phyloP scores from a whole-genome alignment of 2,329 filamentous ascomycete species.

The Xylariaceae sp. region DNA sequence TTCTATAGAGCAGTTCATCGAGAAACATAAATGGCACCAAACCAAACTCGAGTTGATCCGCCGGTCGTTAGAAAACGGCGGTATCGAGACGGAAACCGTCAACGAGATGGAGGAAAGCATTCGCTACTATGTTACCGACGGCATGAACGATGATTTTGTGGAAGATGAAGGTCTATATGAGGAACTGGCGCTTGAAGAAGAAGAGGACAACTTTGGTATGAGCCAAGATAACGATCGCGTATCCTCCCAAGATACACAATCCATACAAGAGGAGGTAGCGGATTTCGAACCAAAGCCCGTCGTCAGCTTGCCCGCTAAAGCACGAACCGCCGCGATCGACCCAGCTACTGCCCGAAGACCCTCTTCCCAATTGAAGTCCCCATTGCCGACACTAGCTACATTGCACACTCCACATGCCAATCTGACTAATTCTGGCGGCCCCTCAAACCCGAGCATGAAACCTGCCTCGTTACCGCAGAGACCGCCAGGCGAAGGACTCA shows the following conservation, averaged over 20 bases:
- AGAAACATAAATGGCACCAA: slow-evolving; percentile 96
- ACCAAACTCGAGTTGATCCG: slow-evolving; percentile 86
- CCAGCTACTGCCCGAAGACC: slow-evolving; percentile 59
- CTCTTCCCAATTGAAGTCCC: slow-evolving; percentile 90
- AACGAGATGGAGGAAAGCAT: slow-evolving; percentile 87
- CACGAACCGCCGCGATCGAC: slow-evolving; percentile 55
- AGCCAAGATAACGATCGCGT: slow-evolving; percentile 73
- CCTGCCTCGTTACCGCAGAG: slow-evolving; percentile 81
- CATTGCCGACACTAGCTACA: slow-evolving; percentile 85
- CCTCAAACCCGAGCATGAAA: slow-evolving; percentile 68
- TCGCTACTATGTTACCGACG: slow-evolving; percentile 89
- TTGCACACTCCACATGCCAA: slow-evolving; percentile 68
- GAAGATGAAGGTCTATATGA: slow-evolving; percentile 96
- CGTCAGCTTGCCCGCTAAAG: slow-evolving; percentile 43
- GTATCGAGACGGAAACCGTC: slow-evolving; percentile 81
- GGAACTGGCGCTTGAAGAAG: slow-evolving; percentile 84
- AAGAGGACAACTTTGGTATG: slow-evolving; percentile 84
- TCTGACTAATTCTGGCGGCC: slow-evolving; percentile 49
- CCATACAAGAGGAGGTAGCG: slow-evolving; percentile 74
- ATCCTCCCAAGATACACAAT: slow-evolving; percentile 94
- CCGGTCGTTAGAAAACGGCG: slow-evolving; percentile 86
- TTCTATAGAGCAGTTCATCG: slow-evolving; percentile 76
- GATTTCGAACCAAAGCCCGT: slow-evolving; percentile 50
- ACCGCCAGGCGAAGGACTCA: slow-evolving; percentile 82
- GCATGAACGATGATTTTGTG: slow-evolving; percentile 81